Percentiles rank a stretch among this genome's conserved stretches.
These are phyloP conservation scores for Primulina tabacum DNA, from an alignment of 257 asterid species.

Conservation along the genomic window DNA sequence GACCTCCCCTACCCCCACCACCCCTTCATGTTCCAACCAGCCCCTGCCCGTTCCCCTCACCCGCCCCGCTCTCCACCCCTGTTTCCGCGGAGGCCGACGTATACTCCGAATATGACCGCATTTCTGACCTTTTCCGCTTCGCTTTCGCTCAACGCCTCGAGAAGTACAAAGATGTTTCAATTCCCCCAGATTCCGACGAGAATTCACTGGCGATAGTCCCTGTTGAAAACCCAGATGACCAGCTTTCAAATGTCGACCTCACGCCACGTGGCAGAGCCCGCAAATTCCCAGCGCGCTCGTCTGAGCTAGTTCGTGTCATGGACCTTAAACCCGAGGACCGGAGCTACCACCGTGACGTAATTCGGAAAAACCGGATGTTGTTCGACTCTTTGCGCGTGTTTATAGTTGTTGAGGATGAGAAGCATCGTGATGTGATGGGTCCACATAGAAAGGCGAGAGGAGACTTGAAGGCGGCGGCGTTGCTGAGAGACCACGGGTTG, in stretches of 20 bases:
- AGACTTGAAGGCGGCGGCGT: constrained; percentile 65
- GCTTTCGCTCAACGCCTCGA: constrained; percentile 29
- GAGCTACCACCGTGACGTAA: constrained; percentile 42
- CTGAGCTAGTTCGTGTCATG: constrained; percentile 72
- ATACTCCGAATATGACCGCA: constrained; percentile 47
- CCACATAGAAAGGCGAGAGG: constrained; percentile 41
- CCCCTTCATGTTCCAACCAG: constrained; percentile 14
- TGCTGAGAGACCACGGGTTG: constrained; percentile 53
- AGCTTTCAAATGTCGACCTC: constrained; percentile 36
- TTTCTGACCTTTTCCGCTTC: constrained; percentile 42
- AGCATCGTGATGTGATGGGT: constrained; percentile 17
- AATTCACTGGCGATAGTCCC: constrained; percentile 52
- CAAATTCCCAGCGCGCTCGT: constrained; percentile 50
- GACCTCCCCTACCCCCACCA: constrained; percentile 21
- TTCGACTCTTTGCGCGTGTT: constrained; percentile 69
- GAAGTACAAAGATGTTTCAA: constrained; percentile 15
- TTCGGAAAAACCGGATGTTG: constrained; percentile 60
- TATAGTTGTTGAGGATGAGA: constrained; percentile 47
- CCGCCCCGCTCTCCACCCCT: constrained; percentile 1
- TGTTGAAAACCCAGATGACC: constrained; percentile 28
- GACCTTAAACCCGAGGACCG: constrained; percentile 60
- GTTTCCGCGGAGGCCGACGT: constrained; percentile 22
- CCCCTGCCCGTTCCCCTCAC: background rate
- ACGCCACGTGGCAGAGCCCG: constrained; percentile 26
- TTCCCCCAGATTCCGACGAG: constrained; percentile 31